Percentiles rank a stretch among this genome's conserved stretches.
Conservation (phyloP, 2,329 filamentous ascomycete species). For the Aureobasidium mangrovei region DNA sequence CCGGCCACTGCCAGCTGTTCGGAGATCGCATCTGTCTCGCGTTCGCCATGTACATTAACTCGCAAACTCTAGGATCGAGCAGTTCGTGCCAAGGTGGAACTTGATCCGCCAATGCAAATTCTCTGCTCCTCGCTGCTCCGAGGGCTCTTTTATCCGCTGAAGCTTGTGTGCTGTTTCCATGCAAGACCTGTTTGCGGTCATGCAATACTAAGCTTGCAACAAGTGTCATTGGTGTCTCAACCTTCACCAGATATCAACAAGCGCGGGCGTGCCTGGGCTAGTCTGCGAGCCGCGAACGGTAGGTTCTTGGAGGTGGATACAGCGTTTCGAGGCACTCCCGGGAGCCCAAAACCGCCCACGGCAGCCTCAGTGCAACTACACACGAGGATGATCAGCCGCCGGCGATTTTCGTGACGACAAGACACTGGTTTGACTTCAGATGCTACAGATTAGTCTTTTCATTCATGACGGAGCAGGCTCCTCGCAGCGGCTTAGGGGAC, state of each 20-base stretch:
- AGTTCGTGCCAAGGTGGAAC: neutral
- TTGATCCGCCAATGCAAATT: neutral
- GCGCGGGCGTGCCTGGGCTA: conserved; percentile 6
- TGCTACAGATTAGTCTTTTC: neutral
- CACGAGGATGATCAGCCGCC: neutral
- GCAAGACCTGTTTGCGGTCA: neutral
- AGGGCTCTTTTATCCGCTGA: neutral
- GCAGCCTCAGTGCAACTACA: neutral
- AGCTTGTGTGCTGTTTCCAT: neutral
- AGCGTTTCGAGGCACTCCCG: neutral
- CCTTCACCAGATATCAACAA: neutral
- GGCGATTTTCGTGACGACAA: neutral
- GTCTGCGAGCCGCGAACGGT: neutral
- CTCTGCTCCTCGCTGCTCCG: neutral
- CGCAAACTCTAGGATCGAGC: neutral
- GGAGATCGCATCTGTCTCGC: too few relatives aligned
- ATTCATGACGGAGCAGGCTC: neutral
- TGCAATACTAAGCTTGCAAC: neutral
- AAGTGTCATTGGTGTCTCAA: conserved; percentile 3
- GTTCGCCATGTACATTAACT: too few relatives aligned
- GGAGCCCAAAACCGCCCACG: conserved; percentile 5
- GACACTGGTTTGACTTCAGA: neutral
- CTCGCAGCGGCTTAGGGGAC: neutral
- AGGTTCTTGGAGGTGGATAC: neutral
- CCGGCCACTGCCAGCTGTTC: too few relatives aligned